Base-by-base conservation (phyloP, 2,329 filamentous ascomycete species). In the Venturia oleaginea region DNA sequence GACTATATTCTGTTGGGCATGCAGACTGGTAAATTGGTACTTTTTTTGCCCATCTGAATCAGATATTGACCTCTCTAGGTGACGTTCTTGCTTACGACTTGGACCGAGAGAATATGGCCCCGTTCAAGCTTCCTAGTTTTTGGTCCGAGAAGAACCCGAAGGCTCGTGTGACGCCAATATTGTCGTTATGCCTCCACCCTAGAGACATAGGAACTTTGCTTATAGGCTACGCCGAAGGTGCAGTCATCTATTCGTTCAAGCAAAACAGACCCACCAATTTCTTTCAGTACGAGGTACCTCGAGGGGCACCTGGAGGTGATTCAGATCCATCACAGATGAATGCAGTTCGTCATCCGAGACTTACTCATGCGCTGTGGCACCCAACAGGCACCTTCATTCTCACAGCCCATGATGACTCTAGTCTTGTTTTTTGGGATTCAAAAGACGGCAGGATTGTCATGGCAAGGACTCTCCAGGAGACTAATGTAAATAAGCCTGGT, bases 61-160 rank as follows among this genome's bases (percentile, higher is more conserved):
- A 27, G 22, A 15, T 48, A 32, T 32, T 67, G 40, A 46, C 59
- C 32, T 30, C 27, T 15, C 60, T 69, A 79, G 84, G 93, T 66
- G 92, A 97, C 65, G 81, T 97, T 13, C 82, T 93, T 66, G 91
- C 91, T n/a, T 99, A 93, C 73, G 94, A 99, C 74, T 81, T 99
- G 64, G 94, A 97, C 72, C 84, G 92, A 66, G 86, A 91, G 72
- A 81, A 81, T 37, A 78, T 94, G 66, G 86, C 91, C 17, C 85
- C 87, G 0, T 92, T 97, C 75, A 86, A 85, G 65, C 85, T 99
- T 62, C 88, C 91, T 15, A 96, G 96, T 73, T 85, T 96, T 65
- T 97, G 93, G 93, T 81, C 81, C 61, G 84, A 90, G 68, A 82
- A 83, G 66, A 89, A 91, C 68, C 86, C 90, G 0, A 84, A 83